Conservation (phyloP, 331 rosid species). For the Malus hybrid region DNA sequence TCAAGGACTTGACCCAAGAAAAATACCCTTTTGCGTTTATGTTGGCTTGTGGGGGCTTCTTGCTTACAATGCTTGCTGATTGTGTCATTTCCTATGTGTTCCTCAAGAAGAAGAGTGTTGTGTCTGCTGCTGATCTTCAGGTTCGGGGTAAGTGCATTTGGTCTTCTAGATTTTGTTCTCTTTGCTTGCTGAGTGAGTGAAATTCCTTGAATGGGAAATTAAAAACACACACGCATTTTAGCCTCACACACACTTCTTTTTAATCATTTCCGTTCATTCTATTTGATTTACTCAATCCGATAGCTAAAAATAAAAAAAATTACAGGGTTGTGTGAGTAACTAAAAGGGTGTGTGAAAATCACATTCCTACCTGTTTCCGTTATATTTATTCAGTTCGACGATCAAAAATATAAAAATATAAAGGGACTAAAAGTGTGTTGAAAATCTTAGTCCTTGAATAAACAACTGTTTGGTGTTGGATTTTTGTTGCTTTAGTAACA, state of each 20-base stretch:
- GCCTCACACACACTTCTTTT: no score
- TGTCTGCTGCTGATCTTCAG: constrained; percentile 12
- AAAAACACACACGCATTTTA: no score
- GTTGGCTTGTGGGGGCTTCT: constrained; percentile 68
- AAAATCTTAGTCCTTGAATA: not conserved
- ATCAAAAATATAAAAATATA: no score
- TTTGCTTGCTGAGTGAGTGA: not conserved
- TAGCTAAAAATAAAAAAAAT: no score
- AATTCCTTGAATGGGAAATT: not conserved
- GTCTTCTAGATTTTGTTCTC: not conserved
- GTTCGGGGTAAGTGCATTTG: constrained; percentile 23
- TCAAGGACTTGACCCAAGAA: constrained; percentile 48
- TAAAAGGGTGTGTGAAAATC: no score
- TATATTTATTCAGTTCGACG: no score
- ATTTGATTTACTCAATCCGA: no score
- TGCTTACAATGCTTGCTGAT: constrained; percentile 67
- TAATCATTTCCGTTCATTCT: no score
- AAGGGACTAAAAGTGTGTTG: no score
- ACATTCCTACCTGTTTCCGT: no score
- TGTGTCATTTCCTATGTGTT: constrained; percentile 38
- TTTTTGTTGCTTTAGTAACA: not conserved
- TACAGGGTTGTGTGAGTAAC: no score
- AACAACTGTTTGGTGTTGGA: not conserved
- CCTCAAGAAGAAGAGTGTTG: not conserved
- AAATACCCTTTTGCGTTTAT: constrained; percentile 76